Evolutionary conservation across 805 yeast genomes (phyloP), one percentile per base, ranked within the genome.

Genomic region (Saccharomycopsis sp.): DNA sequence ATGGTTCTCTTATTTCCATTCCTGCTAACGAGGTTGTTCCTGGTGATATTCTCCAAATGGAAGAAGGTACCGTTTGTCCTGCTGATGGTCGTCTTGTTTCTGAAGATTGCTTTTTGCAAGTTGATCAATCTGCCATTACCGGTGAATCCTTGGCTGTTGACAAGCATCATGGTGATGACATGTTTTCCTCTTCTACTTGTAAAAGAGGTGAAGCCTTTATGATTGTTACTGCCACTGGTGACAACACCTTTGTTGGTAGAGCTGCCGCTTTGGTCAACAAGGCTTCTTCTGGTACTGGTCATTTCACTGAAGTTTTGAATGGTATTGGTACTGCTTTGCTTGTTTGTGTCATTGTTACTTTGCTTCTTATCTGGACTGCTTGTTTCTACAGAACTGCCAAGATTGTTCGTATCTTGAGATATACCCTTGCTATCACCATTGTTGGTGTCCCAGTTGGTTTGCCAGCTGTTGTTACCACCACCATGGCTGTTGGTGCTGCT

Each of bases 401-500:
- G 63, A 85, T 87, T 63, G 95, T 87, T 59, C 70, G 78, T 57
- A 83, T 87, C 69, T 74, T 87, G 65, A 77, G 95, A 72, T 83
- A 78, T 80, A 81, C 95, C 57, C 71, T 87, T 63, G 96, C 95
- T 56, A 86, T 87, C 66, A 87, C 95, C 71, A 85, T 87, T 68
- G 80, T 87, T 57, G 96, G 96, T 80, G 96, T 87, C 56, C 96
- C 96, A 65, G 96, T 87, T 54, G 96, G 96, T 82, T 78, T 87
- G 64, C 96, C 96, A 66, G 95, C 95, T 64, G 96, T 87, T 61
- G 95, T 86, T 55, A 87, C 96, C 73, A 87, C 95, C 59, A 87
- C 96, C 65, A 86, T 87, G 96, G 96, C 96, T 67, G 96, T 88
- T 68, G 96, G 96, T 79, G 96, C 96, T 65, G 95, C 96, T 62